phyloP scores from a whole-genome alignment of 768 basidiomycete species.

The Hypholoma fasciculare region DNA sequence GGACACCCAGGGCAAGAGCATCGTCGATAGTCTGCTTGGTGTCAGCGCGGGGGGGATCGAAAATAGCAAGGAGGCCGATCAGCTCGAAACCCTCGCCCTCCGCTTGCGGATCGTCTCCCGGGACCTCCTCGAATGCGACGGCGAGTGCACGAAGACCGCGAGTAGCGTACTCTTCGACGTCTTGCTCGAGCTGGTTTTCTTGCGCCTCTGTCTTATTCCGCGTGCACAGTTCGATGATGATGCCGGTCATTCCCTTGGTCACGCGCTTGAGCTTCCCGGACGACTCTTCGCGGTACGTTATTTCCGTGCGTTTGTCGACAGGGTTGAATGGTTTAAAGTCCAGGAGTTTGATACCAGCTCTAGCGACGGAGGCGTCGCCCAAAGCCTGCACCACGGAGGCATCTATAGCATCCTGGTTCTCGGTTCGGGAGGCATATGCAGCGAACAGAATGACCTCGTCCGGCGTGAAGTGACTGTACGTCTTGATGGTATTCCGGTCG shows the following conservation, averaged over 20 bases:
- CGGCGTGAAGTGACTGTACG: constrained; percentile 83
- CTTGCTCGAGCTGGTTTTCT: constrained; percentile 88
- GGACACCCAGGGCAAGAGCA: constrained; percentile 92
- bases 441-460: constrained; percentile 93
- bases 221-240: constrained; percentile 95
- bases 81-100: constrained; percentile 98
- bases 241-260: constrained; percentile 99
- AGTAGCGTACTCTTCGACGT: constrained; percentile 93
- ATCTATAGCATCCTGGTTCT: constrained; percentile 99
- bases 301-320: constrained; percentile 98
- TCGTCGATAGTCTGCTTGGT: constrained; percentile 99
- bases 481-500: constrained; percentile 87
- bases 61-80: constrained; percentile 96
- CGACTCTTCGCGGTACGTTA: constrained; percentile 92
- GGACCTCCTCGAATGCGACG: constrained; percentile 92
- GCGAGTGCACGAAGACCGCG: constrained; percentile 98
- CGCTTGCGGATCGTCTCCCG: constrained; percentile 76
- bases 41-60: constrained; percentile 95
- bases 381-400: constrained; percentile 81
- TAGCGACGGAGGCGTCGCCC: constrained; percentile 69
- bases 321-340: constrained; percentile 99
- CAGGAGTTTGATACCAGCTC: constrained; percentile 90
- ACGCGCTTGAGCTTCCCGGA: constrained; percentile 96
- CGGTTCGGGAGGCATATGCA: constrained; percentile 95
- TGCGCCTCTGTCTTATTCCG: constrained; percentile 94